These are phyloP conservation scores for Sporothrix phasma DNA, from an alignment of 2,329 filamentous ascomycete species.

Conservation along the genomic window DNA sequence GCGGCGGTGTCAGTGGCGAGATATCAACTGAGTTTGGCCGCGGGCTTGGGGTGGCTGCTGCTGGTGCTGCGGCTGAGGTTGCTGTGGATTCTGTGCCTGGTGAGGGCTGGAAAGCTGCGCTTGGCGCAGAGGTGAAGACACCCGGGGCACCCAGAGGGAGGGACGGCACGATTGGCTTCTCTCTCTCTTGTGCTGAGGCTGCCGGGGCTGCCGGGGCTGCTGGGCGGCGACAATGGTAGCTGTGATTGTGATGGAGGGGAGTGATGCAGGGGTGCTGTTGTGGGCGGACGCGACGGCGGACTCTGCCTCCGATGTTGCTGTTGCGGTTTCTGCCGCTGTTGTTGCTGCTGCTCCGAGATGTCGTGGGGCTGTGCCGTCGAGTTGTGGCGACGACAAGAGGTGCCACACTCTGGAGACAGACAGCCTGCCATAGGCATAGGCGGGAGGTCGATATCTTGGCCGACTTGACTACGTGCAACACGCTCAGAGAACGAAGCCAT, in stretches of 20 bases:
- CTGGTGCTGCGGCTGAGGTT: not conserved
- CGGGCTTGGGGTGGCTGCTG: not conserved
- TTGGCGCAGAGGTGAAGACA: conserved; percentile 11
- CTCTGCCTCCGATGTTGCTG: not conserved
- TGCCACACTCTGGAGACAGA: not conserved
- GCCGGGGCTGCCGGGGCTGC: not conserved
- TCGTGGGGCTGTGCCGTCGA: not conserved
- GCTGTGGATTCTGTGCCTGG: not conserved
- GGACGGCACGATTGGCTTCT: not conserved
- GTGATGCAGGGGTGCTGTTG: not conserved
- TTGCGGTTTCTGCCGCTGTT: not conserved
- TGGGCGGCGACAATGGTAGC: not conserved
- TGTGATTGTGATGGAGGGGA: not conserved
- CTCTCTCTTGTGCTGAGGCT: not conserved
- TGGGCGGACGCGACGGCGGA: not conserved
- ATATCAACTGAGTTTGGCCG: not conserved
- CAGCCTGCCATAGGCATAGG: not conserved
- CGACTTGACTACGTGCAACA: not conserved
- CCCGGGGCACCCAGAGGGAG: not conserved
- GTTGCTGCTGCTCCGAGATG: not conserved
- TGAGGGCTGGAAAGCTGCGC: not conserved
- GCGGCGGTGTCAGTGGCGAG: conserved; percentile 10
- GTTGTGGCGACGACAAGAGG: not conserved
- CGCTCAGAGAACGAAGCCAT: not conserved
- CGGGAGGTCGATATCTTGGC: not conserved